Evolutionary conservation across 2,329 filamentous ascomycete genomes (phyloP).

Genomic region (Pseudogymnoascus sp.): DNA sequence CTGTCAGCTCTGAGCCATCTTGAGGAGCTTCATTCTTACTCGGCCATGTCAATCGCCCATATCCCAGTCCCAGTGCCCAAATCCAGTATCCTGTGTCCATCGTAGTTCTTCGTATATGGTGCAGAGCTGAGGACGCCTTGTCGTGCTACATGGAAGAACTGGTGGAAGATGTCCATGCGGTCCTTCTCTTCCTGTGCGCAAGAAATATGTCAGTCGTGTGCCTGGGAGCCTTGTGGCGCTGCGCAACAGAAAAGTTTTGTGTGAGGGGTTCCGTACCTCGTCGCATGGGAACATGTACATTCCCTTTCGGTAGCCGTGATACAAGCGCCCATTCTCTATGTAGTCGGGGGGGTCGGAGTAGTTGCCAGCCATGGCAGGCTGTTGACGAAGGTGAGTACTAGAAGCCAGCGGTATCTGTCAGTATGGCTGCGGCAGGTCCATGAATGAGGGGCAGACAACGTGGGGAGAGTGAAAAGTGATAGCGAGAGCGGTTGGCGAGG

Average conservation of each 20-base stretch:
- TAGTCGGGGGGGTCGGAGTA: conserved; percentile 38
- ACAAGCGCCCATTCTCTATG: conserved; percentile 60
- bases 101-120: conserved; percentile 26
- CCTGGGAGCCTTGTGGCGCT: neutral
- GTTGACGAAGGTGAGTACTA: conserved; percentile 7
- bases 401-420: neutral
- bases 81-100: conserved; percentile 46
- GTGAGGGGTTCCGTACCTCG: conserved; percentile 44
- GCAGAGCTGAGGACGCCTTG: conserved; percentile 39
- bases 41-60: conserved; percentile 82
- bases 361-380: conserved; percentile 22
- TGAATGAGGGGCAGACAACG: conserved; percentile 18
- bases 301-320: conserved; percentile 59
- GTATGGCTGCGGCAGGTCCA: conserved; percentile 10
- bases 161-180: conserved; percentile 75
- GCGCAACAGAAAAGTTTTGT: conserved; percentile 6
- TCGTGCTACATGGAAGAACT: conserved; percentile 62
- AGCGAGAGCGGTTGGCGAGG: neutral
- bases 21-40: conserved; percentile 41
- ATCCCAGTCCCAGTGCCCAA: conserved; percentile 84
- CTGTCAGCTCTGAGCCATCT: conserved; percentile 4
- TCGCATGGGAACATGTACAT: conserved; percentile 75
- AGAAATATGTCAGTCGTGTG: conserved; percentile 14
- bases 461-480: conserved; percentile 17
- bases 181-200: conserved; percentile 58